Percentiles rank a stretch among this genome's conserved stretches.
Evolutionary conservation across 257 asterid genomes (phyloP).

Genomic region (Penstemon eatonii): DNA sequence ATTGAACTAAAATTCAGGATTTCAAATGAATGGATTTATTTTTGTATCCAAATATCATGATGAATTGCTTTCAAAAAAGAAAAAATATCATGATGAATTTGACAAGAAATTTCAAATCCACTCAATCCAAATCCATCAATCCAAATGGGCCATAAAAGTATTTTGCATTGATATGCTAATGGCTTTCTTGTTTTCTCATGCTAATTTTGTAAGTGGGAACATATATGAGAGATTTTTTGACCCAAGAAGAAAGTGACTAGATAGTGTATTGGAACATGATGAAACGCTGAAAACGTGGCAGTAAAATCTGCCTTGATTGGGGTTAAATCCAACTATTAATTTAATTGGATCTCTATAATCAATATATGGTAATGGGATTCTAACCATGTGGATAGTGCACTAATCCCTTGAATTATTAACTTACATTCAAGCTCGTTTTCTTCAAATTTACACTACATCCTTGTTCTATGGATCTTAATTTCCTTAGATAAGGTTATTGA

Average conservation of each 20-base stretch:
- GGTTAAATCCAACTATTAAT: not conserved
- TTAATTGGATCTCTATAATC: too few relatives aligned
- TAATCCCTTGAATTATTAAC: not conserved
- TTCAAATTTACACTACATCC: not conserved
- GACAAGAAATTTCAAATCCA: too few relatives aligned
- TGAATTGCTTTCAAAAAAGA: too few relatives aligned
- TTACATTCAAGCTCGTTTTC: conserved; percentile 3
- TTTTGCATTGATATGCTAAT: too few relatives aligned
- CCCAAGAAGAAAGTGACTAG: too few relatives aligned
- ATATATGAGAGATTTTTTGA: not conserved
- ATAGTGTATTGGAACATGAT: not conserved
- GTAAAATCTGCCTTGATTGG: conserved; percentile 16
- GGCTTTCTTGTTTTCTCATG: not conserved
- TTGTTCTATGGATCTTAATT: not conserved
- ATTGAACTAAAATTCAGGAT: too few relatives aligned
- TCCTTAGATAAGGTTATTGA: too few relatives aligned
- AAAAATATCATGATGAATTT: too few relatives aligned
- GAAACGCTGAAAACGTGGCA: not conserved
- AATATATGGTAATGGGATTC: not conserved
- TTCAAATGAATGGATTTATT: too few relatives aligned
- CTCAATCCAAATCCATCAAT: too few relatives aligned
- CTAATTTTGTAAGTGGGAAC: not conserved
- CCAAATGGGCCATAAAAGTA: too few relatives aligned
- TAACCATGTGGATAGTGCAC: not conserved
- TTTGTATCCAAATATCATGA: too few relatives aligned